These are phyloP conservation scores for Piper longum DNA, from an alignment of 164 flowering plant species.

Conservation along the genomic window DNA sequence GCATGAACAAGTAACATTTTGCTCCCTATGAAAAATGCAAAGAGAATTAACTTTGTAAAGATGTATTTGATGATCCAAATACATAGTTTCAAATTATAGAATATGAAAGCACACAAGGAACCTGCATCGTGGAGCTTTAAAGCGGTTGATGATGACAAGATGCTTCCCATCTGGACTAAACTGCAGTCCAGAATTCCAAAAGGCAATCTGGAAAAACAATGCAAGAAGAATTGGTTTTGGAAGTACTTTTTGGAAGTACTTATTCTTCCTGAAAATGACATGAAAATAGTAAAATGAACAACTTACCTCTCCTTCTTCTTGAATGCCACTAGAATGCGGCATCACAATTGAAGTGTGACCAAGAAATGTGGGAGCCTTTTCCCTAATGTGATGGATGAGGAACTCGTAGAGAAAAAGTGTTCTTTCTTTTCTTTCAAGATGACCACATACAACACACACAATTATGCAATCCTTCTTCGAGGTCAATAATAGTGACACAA, in stretches of 20 bases:
- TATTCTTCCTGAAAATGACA: neutral
- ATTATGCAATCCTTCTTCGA: slow-evolving; percentile 24
- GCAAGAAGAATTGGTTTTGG: neutral
- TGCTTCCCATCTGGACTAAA: slow-evolving; percentile 60
- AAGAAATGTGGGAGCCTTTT: slow-evolving; percentile 54
- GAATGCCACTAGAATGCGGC: slow-evolving; percentile 23
- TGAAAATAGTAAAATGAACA: neutral
- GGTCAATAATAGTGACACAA: slow-evolving; percentile 37
- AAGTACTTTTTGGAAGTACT: neutral
- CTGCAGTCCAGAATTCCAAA: slow-evolving; percentile 47
- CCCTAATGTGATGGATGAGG: slow-evolving; percentile 16
- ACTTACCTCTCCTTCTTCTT: slow-evolving; percentile 47
- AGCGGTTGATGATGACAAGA: slow-evolving; percentile 47
- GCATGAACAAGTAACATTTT: slow-evolving; percentile 46
- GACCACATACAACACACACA: slow-evolving; percentile 62
- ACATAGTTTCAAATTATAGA: neutral
- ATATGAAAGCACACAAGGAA: slow-evolving; percentile 13
- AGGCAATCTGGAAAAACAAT: slow-evolving; percentile 29
- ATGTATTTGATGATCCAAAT: neutral
- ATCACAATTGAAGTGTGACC: slow-evolving; percentile 42
- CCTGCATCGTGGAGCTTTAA: slow-evolving; percentile 83
- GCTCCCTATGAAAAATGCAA: slow-evolving; percentile 33
- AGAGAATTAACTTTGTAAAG: neutral
- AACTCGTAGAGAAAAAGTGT: slow-evolving; percentile 57
- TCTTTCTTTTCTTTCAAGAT: slow-evolving; percentile 19